A percentile compares a stretch with the other conserved stretches of the same genome.
These are phyloP conservation scores for Tanacetum coccineum DNA, from an alignment of 129 eudicot species.

Conservation along the genomic window DNA sequence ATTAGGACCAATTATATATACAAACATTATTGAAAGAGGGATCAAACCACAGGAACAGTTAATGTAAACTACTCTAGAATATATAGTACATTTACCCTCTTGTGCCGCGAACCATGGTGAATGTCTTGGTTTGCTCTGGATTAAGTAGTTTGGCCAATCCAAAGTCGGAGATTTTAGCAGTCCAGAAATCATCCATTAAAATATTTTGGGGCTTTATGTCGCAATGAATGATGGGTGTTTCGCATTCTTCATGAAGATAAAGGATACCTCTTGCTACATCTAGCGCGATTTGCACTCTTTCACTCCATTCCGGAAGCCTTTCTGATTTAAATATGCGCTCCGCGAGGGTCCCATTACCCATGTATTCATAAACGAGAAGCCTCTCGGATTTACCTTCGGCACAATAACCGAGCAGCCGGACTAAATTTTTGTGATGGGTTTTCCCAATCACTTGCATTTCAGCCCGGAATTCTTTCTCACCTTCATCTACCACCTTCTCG, in stretches of 20 bases:
- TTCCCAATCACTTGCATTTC: conserved; percentile 46
- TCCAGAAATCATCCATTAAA: conserved; percentile 30
- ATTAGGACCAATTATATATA: too few species aligned
- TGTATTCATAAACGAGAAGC: conserved; percentile 9
- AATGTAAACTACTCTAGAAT: neutral
- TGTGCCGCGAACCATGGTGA: conserved; percentile 3
- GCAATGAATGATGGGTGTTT: conserved; percentile 33
- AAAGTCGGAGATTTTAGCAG: conserved; percentile 15
- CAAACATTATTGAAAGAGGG: too few species aligned
- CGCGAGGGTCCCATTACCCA: conserved; percentile 24
- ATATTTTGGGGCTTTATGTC: conserved; percentile 33
- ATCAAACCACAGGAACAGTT: too few species aligned
- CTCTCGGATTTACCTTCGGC: conserved; percentile 10
- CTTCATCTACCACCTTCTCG: conserved; percentile 13
- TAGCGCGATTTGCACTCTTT: conserved; percentile 26
- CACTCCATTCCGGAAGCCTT: conserved; percentile 4
- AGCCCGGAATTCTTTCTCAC: conserved; percentile 11
- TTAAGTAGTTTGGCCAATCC: conserved; percentile 8
- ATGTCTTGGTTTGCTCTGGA: conserved; percentile 8
- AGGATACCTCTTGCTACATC: conserved; percentile 31
- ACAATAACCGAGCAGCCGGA: conserved; percentile 6
- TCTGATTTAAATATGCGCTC: conserved; percentile 26
- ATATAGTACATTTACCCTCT: neutral
- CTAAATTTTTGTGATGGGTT: conserved; percentile 34
- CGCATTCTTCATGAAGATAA: conserved; percentile 41